Percentiles rank a stretch among this genome's conserved stretches.
Evolutionary conservation across 2,329 filamentous ascomycete genomes (phyloP).

Genomic region (Fusarium sp.): DNA sequence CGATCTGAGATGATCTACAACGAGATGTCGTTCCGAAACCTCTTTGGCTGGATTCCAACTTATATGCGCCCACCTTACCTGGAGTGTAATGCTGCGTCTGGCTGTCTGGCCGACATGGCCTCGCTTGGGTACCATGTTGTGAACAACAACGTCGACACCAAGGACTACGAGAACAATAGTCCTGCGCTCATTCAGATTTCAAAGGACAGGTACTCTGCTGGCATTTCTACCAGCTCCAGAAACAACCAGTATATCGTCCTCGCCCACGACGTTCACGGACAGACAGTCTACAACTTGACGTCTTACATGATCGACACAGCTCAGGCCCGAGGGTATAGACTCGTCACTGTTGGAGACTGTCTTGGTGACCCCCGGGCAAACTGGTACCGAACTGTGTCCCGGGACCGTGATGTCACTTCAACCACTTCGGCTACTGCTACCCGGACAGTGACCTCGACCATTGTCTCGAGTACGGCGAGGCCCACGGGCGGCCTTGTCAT

Average conservation of each 20-base stretch:
- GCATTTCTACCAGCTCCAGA: constrained; percentile 47
- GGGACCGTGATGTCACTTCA: constrained; percentile 19
- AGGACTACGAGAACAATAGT: constrained; percentile 65
- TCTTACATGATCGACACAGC: constrained; percentile 56
- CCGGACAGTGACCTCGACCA: constrained; percentile 18
- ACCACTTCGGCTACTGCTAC: constrained; percentile 17
- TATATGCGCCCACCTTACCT: constrained; percentile 59
- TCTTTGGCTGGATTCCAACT: constrained; percentile 53
- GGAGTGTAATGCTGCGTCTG: constrained; percentile 53
- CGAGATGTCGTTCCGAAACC: constrained; percentile 55
- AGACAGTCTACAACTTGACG: constrained; percentile 55
- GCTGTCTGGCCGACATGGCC: constrained; percentile 50
- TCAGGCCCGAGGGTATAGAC: constrained; percentile 53
- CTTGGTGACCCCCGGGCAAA: constrained; percentile 60
- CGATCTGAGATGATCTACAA: constrained; percentile 54
- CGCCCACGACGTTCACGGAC: constrained; percentile 60
- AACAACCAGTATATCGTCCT: constrained; percentile 59
- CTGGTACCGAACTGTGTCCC: constrained; percentile 58
- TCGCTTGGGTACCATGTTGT: constrained; percentile 63
- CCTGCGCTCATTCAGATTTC: constrained; percentile 59
- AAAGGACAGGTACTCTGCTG: constrained; percentile 51
- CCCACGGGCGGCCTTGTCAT: constrained; percentile 38
- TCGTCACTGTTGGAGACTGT: constrained; percentile 66
- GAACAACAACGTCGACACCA: constrained; percentile 67
- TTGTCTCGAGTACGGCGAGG: constrained; percentile 17